These are phyloP conservation scores for Salix viminalis DNA, from an alignment of 345 rosid species.

Conservation along the genomic window DNA sequence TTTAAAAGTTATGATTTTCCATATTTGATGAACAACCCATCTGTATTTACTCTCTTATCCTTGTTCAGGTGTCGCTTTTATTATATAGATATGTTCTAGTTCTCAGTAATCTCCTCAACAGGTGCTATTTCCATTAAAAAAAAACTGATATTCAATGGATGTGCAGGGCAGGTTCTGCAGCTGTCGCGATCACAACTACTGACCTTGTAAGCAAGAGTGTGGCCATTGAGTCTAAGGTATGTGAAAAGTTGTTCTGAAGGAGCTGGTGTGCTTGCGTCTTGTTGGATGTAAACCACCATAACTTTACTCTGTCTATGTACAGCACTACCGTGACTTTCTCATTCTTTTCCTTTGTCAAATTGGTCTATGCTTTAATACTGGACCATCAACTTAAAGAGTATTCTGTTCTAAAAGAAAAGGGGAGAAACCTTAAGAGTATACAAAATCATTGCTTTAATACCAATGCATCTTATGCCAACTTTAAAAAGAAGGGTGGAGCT, in stretches of 20 bases:
- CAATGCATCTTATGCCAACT: not conserved
- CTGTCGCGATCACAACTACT: constrained; percentile 92
- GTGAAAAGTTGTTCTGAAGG: not conserved
- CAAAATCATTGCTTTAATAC: not conserved
- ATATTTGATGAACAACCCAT: not conserved
- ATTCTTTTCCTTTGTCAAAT: not conserved
- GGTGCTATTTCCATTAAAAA: constrained; percentile 7
- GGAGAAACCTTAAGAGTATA: too few relatives aligned
- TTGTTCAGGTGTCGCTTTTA: not conserved
- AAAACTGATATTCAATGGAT: constrained; percentile 13
- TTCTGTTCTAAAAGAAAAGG: too few relatives aligned
- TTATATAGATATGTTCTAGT: not conserved
- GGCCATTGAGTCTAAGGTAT: constrained; percentile 75
- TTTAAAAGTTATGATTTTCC: not conserved
- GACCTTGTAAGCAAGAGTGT: constrained; percentile 98
- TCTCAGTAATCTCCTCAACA: constrained; percentile 1
- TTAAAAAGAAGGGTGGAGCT: not conserved
- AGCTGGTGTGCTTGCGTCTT: not conserved
- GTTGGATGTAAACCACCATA: not conserved
- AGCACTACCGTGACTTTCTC: not conserved
- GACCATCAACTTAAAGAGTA: not conserved
- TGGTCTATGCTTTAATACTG: not conserved
- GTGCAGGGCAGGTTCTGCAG: constrained; percentile 91
- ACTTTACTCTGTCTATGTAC: not conserved
- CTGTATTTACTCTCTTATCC: not conserved